Base-by-base conservation (phyloP, 495 filamentous ascomycete species). In the Aspergillus bertholletiae region DNA sequence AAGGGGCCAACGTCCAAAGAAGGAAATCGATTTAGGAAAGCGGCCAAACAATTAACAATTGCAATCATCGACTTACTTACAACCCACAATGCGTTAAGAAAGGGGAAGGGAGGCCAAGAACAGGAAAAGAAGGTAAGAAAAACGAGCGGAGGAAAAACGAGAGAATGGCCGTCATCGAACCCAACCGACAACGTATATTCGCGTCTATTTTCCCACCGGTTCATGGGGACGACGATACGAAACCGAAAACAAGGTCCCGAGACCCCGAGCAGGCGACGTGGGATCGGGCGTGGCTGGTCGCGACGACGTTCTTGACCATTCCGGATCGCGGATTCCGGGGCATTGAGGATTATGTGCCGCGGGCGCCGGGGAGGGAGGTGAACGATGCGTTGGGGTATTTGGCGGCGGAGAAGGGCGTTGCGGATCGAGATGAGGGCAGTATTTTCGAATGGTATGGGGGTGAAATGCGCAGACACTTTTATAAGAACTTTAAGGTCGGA, bases 281-380 rank as follows among this genome's bases (percentile, higher is more conserved):
- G 79, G 81, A 88, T 57, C 77, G 81, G 49, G 83, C 87, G 34
- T 90, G 88, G 86, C 80, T 82, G 62, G 68, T 76, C 2, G 87
- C 86, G 43, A 89, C 85, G 11, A 71, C 75, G 34, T 82, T 80
- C 44, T 78, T 92, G 15, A 67, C 74, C 5, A 68, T 90, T 3
- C 83, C 85, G 11, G 67, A 75, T 30, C 51, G 41, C 5, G 68
- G 66, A 3, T 70, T 74, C 8, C 61, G 59, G 15, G 47, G 72
- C 21, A 62, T 59, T 24, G 51, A 57, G 18, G 59, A 54, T 41
- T 49, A 61, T 22, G 55, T 64, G 5, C 53, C 62, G 3, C 67
- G 54, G 37, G 62, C 63, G 44, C 72, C 69, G 6, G 65, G 65
- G 0, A 66, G 61, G 45, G 71, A 74, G 26, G 64, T 64, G 9